Conservation (phyloP, 2,329 filamentous ascomycete species). For the Microdochium nivale region DNA sequence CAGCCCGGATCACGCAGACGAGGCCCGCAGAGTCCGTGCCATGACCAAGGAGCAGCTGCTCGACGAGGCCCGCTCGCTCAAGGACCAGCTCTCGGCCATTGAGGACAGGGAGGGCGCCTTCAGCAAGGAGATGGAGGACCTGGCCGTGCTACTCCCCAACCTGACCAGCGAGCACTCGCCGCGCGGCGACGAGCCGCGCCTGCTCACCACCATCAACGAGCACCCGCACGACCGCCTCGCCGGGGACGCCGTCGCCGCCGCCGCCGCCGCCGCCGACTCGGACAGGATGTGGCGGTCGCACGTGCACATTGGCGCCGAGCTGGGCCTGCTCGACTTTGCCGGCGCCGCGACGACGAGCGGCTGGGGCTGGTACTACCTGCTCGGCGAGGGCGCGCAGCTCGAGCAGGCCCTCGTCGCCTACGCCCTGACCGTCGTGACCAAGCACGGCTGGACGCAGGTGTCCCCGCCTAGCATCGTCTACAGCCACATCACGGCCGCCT, state of each 20-base stretch:
- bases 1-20: slow-evolving; percentile 5
- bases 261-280: too few relatives aligned
- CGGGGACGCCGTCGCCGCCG: too few relatives aligned
- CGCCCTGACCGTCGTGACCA: slow-evolving; percentile 64
- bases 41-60: slow-evolving; percentile 44
- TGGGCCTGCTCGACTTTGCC: slow-evolving; percentile 87
- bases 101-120: slow-evolving; percentile 54
- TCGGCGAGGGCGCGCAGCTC: slow-evolving; percentile 86
- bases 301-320: slow-evolving; percentile 74
- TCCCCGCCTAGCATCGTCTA: slow-evolving; percentile 88
- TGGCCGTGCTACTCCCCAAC: slow-evolving; percentile 79
- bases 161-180: slow-evolving; percentile 73
- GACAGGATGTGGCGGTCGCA: slow-evolving; percentile 61
- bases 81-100: slow-evolving; percentile 50
- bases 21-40: background rate
- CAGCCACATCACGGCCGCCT: slow-evolving; percentile 79
- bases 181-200: slow-evolving; percentile 51
- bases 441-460: slow-evolving; percentile 69
- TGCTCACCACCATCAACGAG: slow-evolving; percentile 75
- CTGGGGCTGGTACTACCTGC: slow-evolving; percentile 96
- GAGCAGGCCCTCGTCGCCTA: slow-evolving; percentile 91
- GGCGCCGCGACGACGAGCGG: slow-evolving; percentile 74
- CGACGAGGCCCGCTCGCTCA: slow-evolving; percentile 55
- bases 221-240: slow-evolving; percentile 35
- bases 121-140: slow-evolving; percentile 56